These are phyloP conservation scores for Metarhizium sp. DNA, from an alignment of 2,329 filamentous ascomycete species.

Conservation along the genomic window DNA sequence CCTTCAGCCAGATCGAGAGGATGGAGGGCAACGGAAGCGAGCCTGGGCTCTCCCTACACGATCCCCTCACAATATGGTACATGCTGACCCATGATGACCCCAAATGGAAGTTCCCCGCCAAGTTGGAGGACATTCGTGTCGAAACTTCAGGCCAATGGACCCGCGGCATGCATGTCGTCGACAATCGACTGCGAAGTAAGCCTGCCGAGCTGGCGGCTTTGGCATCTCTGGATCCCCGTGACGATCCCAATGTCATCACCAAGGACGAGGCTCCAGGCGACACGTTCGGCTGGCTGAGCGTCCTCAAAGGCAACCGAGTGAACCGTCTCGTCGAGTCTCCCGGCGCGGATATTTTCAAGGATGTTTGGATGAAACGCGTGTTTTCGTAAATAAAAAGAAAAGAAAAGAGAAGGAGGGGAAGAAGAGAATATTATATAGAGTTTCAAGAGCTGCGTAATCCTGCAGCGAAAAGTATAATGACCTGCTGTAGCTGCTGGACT, in stretches of 20 bases:
- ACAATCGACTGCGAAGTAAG: slow-evolving; percentile 55
- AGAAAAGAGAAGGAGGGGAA: not conserved
- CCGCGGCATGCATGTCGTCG: slow-evolving; percentile 78
- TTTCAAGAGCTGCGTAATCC: not conserved
- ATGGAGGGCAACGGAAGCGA: slow-evolving; percentile 50
- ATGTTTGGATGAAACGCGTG: slow-evolving; percentile 54
- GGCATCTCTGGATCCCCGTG: slow-evolving; percentile 30
- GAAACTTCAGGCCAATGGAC: slow-evolving; percentile 95
- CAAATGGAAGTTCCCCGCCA: slow-evolving; percentile 45
- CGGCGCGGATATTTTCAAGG: slow-evolving; percentile 57
- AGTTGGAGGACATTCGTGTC: slow-evolving; percentile 73
- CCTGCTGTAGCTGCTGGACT: not conserved
- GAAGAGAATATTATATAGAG: not conserved
- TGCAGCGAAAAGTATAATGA: too few relatives aligned
- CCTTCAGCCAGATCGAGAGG: slow-evolving; percentile 58
- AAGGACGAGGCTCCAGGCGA: slow-evolving; percentile 57
- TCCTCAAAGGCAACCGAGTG: slow-evolving; percentile 68
- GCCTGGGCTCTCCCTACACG: slow-evolving; percentile 60
- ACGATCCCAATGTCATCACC: slow-evolving; percentile 28
- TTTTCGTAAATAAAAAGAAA: slow-evolving; percentile 35
- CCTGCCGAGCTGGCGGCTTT: slow-evolving; percentile 32
- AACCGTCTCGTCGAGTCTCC: slow-evolving; percentile 63
- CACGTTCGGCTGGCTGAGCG: slow-evolving; percentile 65
- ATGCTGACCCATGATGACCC: slow-evolving; percentile 52
- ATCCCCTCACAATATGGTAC: slow-evolving; percentile 74